Percentiles rank a stretch among this genome's conserved stretches.
phyloP scores from a whole-genome alignment of 2,329 filamentous ascomycete genomes.

The Colletotrichum liriopes region DNA sequence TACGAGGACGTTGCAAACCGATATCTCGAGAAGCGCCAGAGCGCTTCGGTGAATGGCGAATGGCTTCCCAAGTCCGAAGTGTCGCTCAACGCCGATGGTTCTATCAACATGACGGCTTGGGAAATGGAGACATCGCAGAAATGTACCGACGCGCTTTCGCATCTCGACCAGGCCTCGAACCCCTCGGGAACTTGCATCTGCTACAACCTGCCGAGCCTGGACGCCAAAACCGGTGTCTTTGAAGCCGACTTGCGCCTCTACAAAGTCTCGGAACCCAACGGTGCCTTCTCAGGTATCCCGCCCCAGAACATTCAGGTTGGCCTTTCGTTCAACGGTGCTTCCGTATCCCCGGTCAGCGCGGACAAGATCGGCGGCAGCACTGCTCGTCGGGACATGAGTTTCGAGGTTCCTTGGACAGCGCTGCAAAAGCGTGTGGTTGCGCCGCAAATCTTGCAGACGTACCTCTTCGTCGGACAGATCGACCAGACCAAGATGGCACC shows the following conservation, averaged over 20 bases:
- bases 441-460: conserved; percentile 71
- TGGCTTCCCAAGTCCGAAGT: conserved; percentile 45
- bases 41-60: conserved; percentile 23
- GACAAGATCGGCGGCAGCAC: conserved; percentile 48
- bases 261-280: conserved; percentile 74
- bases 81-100: conserved; percentile 58
- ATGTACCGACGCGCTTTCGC: conserved; percentile 71
- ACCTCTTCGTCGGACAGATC: conserved; percentile 79
- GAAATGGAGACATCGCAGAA: conserved; percentile 67
- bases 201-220: conserved; percentile 83
- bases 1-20: conserved; percentile 42
- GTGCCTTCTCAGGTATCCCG: conserved; percentile 66
- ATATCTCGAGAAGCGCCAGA: conserved; percentile 46
- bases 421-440: conserved; percentile 43
- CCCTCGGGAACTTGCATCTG: conserved; percentile 85
- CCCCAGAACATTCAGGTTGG: conserved; percentile 69
- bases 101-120: conserved; percentile 71
- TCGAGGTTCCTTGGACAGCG: conserved; percentile 19
- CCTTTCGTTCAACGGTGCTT: conserved; percentile 69
- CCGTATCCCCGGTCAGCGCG: conserved; percentile 61
- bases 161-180: conserved; percentile 74
- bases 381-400: conserved; percentile 42
- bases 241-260: conserved; percentile 84
- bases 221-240: conserved; percentile 79
- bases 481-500: conserved; percentile 69